A percentile compares a stretch with the other conserved stretches of the same genome.
Evolutionary conservation across 2,329 filamentous ascomycete genomes (phyloP).

Genomic region (Cytospora piceicola): DNA sequence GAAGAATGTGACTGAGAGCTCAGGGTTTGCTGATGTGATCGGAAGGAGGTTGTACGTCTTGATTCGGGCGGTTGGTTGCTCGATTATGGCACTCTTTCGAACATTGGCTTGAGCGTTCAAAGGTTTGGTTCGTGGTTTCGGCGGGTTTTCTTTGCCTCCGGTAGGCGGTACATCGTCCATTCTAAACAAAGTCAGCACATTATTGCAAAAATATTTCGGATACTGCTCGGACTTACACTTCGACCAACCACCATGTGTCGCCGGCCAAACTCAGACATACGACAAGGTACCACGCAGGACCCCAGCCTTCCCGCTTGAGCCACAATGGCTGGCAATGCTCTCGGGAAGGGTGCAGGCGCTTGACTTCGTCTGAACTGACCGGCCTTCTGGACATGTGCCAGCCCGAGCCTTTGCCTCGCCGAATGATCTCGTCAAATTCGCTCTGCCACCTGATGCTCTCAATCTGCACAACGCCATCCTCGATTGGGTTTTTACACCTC

Average conservation of each 20-base stretch:
- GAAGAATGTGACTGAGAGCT: slow-evolving; percentile 56
- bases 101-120: slow-evolving; percentile 14
- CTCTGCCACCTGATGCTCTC: slow-evolving; percentile 66
- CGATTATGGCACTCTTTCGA: slow-evolving; percentile 18
- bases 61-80: slow-evolving; percentile 40
- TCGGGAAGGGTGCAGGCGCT: slow-evolving; percentile 37
- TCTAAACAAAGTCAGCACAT: slow-evolving; percentile 13
- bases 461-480: slow-evolving; percentile 61
- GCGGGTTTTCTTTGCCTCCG: slow-evolving; percentile 4
- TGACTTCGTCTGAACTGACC: slow-evolving; percentile 58
- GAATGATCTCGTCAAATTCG: slow-evolving; percentile 64
- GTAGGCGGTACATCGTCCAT: slow-evolving; percentile 14
- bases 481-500: slow-evolving; percentile 56
- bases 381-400: slow-evolving; percentile 62
- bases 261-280: slow-evolving; percentile 72
- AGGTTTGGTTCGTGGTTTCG: slow-evolving; percentile 1
- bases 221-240: slow-evolving; percentile 53
- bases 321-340: slow-evolving; percentile 67
- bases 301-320: slow-evolving; percentile 75
- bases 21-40: slow-evolving; percentile 38
- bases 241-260: slow-evolving; percentile 78
- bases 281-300: slow-evolving; percentile 71
- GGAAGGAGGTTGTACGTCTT: slow-evolving; percentile 34
- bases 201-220: background rate
- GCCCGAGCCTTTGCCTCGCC: slow-evolving; percentile 63